Evolutionary conservation across 2,329 filamentous ascomycete species (phyloP).

Genomic region (Ceratocystis destructans): DNA sequence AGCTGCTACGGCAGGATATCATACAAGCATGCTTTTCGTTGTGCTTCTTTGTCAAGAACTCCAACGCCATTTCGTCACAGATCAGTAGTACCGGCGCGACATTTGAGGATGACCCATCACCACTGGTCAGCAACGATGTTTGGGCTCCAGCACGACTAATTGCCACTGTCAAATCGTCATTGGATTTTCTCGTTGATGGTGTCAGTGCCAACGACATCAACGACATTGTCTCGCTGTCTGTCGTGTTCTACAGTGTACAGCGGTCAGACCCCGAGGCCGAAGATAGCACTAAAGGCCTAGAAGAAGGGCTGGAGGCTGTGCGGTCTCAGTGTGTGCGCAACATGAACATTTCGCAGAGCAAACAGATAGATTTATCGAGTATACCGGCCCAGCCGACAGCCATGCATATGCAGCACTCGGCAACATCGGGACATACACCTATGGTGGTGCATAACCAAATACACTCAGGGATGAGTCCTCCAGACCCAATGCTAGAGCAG

Average conservation of each 20-base stretch:
- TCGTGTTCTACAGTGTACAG: slow-evolving; percentile 35
- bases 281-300: slow-evolving; percentile 30
- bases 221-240: slow-evolving; percentile 36
- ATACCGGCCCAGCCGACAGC: background rate
- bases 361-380: slow-evolving; percentile 20
- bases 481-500: slow-evolving; percentile 16
- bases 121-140: slow-evolving; percentile 21
- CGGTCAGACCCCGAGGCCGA: slow-evolving; percentile 31
- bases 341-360: slow-evolving; percentile 32
- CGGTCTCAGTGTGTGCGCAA: slow-evolving; percentile 34
- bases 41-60: slow-evolving; percentile 38
- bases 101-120: slow-evolving; percentile 12
- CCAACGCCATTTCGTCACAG: slow-evolving; percentile 12
- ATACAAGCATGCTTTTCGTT: slow-evolving; percentile 42
- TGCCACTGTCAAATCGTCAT: slow-evolving; percentile 33
- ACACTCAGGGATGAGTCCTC: slow-evolving; percentile 8
- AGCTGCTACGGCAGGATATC: slow-evolving; percentile 40
- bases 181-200: slow-evolving; percentile 34
- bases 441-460: slow-evolving; percentile 10
- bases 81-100: background rate
- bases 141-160: slow-evolving; percentile 33
- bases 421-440: slow-evolving; percentile 4
- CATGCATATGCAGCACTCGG: slow-evolving; percentile 1
- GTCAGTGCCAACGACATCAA: slow-evolving; percentile 38
- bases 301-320: slow-evolving; percentile 27